Evolutionary conservation across 805 yeast genomes (phyloP).

Genomic region (Wickerhamiella dianesei): DNA sequence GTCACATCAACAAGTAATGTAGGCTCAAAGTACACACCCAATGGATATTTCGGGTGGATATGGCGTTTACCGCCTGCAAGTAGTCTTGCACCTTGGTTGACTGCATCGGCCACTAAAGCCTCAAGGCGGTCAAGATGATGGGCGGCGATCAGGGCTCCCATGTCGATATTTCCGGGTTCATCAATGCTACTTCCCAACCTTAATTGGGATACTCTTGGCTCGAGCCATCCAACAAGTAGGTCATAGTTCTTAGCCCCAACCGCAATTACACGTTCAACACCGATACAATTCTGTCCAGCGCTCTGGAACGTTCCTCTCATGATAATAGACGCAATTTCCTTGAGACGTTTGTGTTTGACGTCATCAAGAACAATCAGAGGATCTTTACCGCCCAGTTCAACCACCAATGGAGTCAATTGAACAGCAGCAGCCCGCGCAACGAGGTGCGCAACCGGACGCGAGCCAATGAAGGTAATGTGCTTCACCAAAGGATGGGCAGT

Average conservation of each 20-base stretch:
- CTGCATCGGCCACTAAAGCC: constrained; percentile 56
- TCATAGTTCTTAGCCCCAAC: constrained; percentile 52
- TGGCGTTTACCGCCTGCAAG: constrained; percentile 69
- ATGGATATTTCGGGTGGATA: constrained; percentile 84
- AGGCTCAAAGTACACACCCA: constrained; percentile 88
- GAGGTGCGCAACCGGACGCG: constrained; percentile 84
- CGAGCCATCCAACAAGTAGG: constrained; percentile 41
- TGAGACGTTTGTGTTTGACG: constrained; percentile 8
- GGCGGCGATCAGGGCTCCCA: constrained; percentile 90
- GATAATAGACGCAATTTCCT: constrained; percentile 55
- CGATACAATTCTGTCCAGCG: constrained; percentile 96
- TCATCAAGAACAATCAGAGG: constrained; percentile 70
- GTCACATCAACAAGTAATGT: constrained; percentile 73
- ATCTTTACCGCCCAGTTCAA: constrained; percentile 95
- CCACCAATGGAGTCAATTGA: constrained; percentile 86
- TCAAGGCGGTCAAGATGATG: constrained; percentile 59
- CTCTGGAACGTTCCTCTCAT: constrained; percentile 95
- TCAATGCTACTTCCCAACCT: constrained; percentile 87
- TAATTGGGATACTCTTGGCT: constrained; percentile 43
- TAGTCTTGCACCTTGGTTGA: constrained; percentile 64
- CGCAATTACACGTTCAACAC: constrained; percentile 87
- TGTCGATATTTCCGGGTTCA: constrained; percentile 76
- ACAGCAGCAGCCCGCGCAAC: constrained; percentile 74
- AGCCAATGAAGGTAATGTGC: constrained; percentile 91
- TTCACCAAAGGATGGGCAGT: constrained; percentile 70